Evolutionary conservation across 805 yeast species (phyloP).

Genomic region (Scheffersomyces amazonensis): DNA sequence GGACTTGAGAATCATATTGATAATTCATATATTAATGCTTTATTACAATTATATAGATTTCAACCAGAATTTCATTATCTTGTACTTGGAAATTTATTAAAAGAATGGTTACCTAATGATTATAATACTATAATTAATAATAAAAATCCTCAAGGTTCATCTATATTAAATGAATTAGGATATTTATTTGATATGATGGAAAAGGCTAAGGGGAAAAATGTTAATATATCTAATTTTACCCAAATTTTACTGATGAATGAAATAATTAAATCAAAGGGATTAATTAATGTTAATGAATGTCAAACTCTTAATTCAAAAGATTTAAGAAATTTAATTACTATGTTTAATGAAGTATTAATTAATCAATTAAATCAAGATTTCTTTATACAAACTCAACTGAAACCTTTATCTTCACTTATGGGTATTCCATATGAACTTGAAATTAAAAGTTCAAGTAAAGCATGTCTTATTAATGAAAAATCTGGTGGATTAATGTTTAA

Average conservation of each 20-base stretch:
- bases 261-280: slow-evolving; percentile 50
- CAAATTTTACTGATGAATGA: slow-evolving; percentile 29
- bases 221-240: slow-evolving; percentile 78
- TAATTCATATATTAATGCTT: slow-evolving; percentile 68
- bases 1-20: slow-evolving; percentile 89
- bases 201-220: slow-evolving; percentile 75
- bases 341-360: slow-evolving; percentile 59
- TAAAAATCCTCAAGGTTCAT: slow-evolving; percentile 41
- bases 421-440: slow-evolving; percentile 45
- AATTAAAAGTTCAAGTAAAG: slow-evolving; percentile 29
- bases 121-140: slow-evolving; percentile 22
- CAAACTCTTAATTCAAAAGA: slow-evolving; percentile 41
- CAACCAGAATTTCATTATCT: slow-evolving; percentile 70
- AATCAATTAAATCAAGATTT: slow-evolving; percentile 53
- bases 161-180: slow-evolving; percentile 78
- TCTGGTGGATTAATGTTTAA: slow-evolving; percentile 20
- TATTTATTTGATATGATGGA: slow-evolving; percentile 88
- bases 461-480: slow-evolving; percentile 35
- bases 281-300: slow-evolving; percentile 51
- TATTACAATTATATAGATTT: slow-evolving; percentile 77
- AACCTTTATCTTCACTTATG: slow-evolving; percentile 28
- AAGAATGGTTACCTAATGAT: slow-evolving; percentile 42
- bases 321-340: slow-evolving; percentile 44
- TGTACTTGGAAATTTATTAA: slow-evolving; percentile 52
- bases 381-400: slow-evolving; percentile 16